A percentile compares a stretch with the other conserved stretches of the same genome.
Conservation (phyloP, 352 stramenopile species). For the Globisporangium radiosum region DNA sequence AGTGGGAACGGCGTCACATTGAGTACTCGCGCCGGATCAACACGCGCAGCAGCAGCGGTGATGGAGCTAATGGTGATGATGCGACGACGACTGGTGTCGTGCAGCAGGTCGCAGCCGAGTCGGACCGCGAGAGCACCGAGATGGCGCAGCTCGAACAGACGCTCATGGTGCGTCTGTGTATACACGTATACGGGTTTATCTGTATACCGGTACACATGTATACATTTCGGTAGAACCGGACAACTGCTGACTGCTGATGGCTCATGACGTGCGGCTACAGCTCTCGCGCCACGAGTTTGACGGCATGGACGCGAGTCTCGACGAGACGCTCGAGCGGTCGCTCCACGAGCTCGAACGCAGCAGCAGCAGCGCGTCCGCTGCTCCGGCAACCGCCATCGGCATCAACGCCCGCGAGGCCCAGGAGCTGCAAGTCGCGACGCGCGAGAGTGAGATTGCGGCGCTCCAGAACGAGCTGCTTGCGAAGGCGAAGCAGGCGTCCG, state of each 20-base stretch:
- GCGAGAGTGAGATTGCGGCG: constrained; percentile 64
- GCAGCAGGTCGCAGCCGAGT: constrained; percentile 22
- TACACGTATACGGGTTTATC: no score
- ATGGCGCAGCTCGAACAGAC: constrained; percentile 67
- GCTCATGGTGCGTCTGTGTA: constrained; percentile 34
- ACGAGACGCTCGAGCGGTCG: constrained; percentile 66
- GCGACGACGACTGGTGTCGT: constrained; percentile 14
- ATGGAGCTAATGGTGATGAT: constrained; percentile 7
- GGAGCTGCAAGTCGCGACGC: constrained; percentile 44
- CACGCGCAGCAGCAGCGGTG: constrained; percentile 19
- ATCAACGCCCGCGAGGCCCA: constrained; percentile 21
- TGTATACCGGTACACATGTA: no score
- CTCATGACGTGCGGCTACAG: constrained; percentile 15
- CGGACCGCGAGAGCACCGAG: constrained; percentile 48
- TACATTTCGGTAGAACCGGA: no score
- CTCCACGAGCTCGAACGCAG: constrained; percentile 35
- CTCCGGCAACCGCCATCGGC: neutral
- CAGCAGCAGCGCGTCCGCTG: neutral
- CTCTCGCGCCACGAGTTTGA: constrained; percentile 72
- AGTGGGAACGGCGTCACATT: constrained; percentile 65
- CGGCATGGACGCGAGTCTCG: constrained; percentile 64
- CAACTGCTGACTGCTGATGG: no score
- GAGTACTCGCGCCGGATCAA: constrained; percentile 67
- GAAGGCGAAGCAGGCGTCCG: constrained; percentile 59
- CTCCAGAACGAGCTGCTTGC: constrained; percentile 68